These are phyloP conservation scores for Crepidotus variabilis DNA, from an alignment of 768 basidiomycete species.

Conservation along the genomic window DNA sequence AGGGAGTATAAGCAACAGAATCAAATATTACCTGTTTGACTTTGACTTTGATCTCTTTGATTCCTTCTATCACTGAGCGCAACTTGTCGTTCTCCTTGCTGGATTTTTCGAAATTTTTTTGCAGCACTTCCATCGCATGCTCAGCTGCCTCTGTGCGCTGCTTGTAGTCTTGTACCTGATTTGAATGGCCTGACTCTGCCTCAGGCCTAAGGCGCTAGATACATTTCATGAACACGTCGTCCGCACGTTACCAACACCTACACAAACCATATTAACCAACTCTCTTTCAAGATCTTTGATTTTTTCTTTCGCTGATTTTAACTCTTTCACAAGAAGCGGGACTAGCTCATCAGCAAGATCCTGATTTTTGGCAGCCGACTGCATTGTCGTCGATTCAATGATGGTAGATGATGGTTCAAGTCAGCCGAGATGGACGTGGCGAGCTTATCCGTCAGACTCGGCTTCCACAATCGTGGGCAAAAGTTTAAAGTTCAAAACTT, in stretches of 20 bases:
- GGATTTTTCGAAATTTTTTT: neutral
- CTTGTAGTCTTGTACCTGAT: neutral
- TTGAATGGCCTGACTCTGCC: too few relatives aligned
- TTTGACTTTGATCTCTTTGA: too few relatives aligned
- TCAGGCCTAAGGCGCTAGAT: too few relatives aligned
- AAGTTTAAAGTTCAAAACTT: too few relatives aligned
- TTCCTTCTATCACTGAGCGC: neutral
- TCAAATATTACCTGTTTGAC: too few relatives aligned
- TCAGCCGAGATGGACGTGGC: neutral
- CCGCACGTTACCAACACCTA: neutral
- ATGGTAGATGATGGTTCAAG: neutral
- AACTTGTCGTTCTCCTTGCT: constrained; percentile 1
- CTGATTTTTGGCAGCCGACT: neutral
- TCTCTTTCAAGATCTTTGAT: neutral
- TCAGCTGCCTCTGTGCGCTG: neutral
- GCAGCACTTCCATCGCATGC: constrained; percentile 1
- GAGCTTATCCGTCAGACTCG: too few relatives aligned
- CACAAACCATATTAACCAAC: neutral
- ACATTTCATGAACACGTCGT: too few relatives aligned
- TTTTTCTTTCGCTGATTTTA: neutral
- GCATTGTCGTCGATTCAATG: neutral
- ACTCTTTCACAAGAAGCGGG: neutral
- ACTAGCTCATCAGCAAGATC: constrained; percentile 1
- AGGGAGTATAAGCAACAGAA: too few relatives aligned
- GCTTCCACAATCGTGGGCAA: too few relatives aligned